These are phyloP conservation scores for Penicillium ochrochloron DNA, from an alignment of 495 filamentous ascomycete species.

Conservation along the genomic window DNA sequence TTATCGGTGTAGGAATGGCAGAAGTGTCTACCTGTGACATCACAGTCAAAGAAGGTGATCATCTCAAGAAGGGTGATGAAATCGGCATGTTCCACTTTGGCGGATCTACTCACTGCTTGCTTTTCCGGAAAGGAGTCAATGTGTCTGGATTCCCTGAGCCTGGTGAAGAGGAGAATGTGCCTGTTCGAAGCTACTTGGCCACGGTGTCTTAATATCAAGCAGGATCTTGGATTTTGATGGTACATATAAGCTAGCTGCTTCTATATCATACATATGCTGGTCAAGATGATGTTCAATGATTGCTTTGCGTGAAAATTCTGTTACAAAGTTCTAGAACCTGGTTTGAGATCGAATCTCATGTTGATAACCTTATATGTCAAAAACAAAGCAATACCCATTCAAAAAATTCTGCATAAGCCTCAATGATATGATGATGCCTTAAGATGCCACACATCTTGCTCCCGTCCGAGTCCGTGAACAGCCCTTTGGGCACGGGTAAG, in stretches of 20 bases:
- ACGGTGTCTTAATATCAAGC: not conserved
- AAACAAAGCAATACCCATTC: too few relatives aligned
- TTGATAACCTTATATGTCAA: too few relatives aligned
- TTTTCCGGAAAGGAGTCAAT: slow-evolving; percentile 52
- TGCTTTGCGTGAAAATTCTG: not conserved
- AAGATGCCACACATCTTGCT: not conserved
- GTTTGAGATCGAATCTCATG: too few relatives aligned
- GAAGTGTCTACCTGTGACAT: slow-evolving; percentile 74
- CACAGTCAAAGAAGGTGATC: slow-evolving; percentile 62
- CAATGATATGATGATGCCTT: not conserved
- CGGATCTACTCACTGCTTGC: slow-evolving; percentile 65
- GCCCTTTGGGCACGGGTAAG: not conserved
- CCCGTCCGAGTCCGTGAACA: not conserved
- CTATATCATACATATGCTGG: not conserved
- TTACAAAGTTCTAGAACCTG: too few relatives aligned
- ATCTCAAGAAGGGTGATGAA: slow-evolving; percentile 66
- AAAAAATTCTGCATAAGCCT: too few relatives aligned
- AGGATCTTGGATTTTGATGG: not conserved
- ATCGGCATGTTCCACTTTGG: slow-evolving; percentile 79
- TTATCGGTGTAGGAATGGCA: slow-evolving; percentile 71
- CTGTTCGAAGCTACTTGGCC: slow-evolving; percentile 58
- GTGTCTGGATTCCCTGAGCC: slow-evolving; percentile 54
- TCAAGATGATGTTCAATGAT: not conserved
- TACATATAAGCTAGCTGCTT: not conserved
- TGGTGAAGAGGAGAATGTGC: slow-evolving; percentile 56